Percentiles rank a stretch among this genome's conserved stretches.
Conservation (phyloP, 1,284 basidiomycete genomes). For the Paramarasmius palmivorus region DNA sequence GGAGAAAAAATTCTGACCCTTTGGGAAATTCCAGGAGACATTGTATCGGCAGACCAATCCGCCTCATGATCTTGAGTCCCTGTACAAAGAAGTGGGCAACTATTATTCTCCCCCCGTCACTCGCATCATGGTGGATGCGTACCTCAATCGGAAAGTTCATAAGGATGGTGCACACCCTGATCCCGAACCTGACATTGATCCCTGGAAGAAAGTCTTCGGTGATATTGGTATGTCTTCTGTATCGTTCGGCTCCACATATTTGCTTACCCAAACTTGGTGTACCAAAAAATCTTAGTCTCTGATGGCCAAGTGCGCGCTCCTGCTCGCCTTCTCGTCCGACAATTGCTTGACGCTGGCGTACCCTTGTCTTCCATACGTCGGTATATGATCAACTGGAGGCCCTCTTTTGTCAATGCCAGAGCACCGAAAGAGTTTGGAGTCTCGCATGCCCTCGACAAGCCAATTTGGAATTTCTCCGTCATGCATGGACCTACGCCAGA, state of each 20-base stretch:
- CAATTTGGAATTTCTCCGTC: conserved; percentile 18
- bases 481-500: conserved; percentile 16
- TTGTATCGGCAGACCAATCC: conserved; percentile 17
- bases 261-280: background rate
- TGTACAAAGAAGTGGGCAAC: conserved; percentile 16
- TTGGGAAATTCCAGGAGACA: conserved; percentile 10
- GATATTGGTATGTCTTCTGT: conserved; percentile 13
- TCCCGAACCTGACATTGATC: conserved; percentile 13
- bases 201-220: conserved; percentile 17
- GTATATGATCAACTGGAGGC: conserved; percentile 17
- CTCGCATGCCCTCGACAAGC: conserved; percentile 15
- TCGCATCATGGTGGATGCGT: conserved; percentile 12
- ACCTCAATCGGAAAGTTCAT: conserved; percentile 13
- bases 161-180: conserved; percentile 12
- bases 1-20: background rate
- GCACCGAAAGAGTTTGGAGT: conserved; percentile 15
- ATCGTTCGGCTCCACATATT: background rate
- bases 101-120: conserved; percentile 17
- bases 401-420: conserved; percentile 8
- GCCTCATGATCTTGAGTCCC: conserved; percentile 11
- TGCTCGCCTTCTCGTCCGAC: conserved; percentile 12
- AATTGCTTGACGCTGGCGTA: conserved; percentile 13
- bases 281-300: conserved; percentile 6
- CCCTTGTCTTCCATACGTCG: conserved; percentile 13
- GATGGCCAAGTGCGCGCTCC: conserved; percentile 18